Base-by-base conservation (phyloP, 176 grass and related monocot genomes). In the Typha latifolia region DNA sequence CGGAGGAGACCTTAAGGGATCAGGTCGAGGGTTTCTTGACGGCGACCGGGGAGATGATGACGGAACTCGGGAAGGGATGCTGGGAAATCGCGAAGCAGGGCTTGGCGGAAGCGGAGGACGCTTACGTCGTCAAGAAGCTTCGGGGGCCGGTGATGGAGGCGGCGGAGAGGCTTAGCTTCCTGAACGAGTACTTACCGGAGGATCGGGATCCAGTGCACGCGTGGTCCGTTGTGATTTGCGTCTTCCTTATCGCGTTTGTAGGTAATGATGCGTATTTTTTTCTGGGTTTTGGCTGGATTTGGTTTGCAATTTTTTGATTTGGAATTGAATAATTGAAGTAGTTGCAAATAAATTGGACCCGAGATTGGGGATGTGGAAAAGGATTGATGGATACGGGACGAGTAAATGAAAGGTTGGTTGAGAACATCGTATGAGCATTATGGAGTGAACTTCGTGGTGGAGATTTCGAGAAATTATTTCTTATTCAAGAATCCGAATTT, bases 161-260 rank as follows among this genome's bases (percentile, higher is more conserved):
- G 29, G 86, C 75, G 5, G 66, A 82, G 73, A 80, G 64, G 63
- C 78, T 97, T 67, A 84, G 78, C 66, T 97, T 97, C 83, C 84
- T 97, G 81, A 97, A 97, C 78, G 89, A 92, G 72, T 97, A 84
- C 85, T 84, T 97, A 63, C 94, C 94, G 0, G 94, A 97, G 83
- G 94, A 97, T 71, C 89, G 90, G 37, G 94, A 97, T 71, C 94
- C 94, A 47, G 69, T 68, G 51, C 85, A 87, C 50, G 84, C 88
- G 1, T 97, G 94, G 94, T 67, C 67, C 47, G 65, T 92, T 73
- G 83, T 97, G 67, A 81, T 90, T 63, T 77, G 82, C 12, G 94
- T 97, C 72, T 85, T 87, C 15, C 82, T 90, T 19, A 65, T 92
- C 62, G 79, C 94, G 23, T 75, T 97, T 52, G 49, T 87, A 73